Base-by-base conservation (phyloP, 345 rosid genomes). In the Durio zibethinus region DNA sequence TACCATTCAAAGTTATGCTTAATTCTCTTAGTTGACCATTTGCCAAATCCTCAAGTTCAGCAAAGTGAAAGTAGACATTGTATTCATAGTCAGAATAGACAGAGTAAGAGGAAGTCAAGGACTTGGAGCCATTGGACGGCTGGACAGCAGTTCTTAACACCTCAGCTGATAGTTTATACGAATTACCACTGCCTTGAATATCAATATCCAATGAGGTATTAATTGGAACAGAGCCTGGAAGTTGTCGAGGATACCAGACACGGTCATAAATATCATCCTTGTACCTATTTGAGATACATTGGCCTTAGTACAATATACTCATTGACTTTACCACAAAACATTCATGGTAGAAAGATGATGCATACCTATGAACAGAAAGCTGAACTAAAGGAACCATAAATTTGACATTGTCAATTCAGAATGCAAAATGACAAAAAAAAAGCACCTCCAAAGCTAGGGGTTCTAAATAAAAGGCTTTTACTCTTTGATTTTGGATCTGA, bases 231-330 rank as follows among this genome's bases (percentile, higher is more conserved):
- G 27, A 9, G 4, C 10, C 0, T 7, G 43, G 66, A 31, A 36
- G 36, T 16, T 42, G 18, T 0, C 0, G 0, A 1, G 57, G 3
- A 15, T 1, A 4, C 84, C 81, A 78, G 7, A 74, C 0, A 4
- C 79, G 81, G 47, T 78, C 80, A 68, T 81, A 73, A 0, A 68
- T 56, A 74, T 81, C 84, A 45, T 67, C 76, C 29, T 69, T 79
- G 71, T 73, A 78, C 75, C 81, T 73, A 38, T 54, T n/a, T n/a
- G n/a, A n/a, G n/a, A n/a, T n/a, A n/a, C n/a, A n/a, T n/a, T n/a
- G n/a, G n/a, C n/a, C n/a, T n/a, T n/a, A n/a, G n/a, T n/a, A n/a
- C n/a, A n/a, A n/a, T n/a, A n/a, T n/a, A n/a, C n/a, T n/a, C n/a
- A n/a, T n/a, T n/a, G n/a, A n/a, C n/a, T n/a, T n/a, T n/a, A n/a